Evolutionary conservation across 2,329 filamentous ascomycete genomes (phyloP).

Genomic region (Diplodia mutila): DNA sequence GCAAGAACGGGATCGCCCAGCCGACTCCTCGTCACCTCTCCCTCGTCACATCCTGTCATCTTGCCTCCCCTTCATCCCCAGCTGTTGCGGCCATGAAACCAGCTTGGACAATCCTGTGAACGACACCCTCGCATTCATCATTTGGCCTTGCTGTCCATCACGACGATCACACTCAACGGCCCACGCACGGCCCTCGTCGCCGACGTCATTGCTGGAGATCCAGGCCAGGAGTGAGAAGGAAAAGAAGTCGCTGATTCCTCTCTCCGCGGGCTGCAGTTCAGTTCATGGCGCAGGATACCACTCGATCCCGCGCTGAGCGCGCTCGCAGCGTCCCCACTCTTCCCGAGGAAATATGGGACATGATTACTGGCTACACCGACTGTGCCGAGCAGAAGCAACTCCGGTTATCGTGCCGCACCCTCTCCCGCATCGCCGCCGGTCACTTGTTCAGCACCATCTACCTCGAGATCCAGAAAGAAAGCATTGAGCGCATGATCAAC

Average conservation of each 20-base stretch:
- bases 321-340: neutral
- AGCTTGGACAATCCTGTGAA: neutral
- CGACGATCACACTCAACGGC: slow-evolving; percentile 9
- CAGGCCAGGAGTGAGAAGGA: neutral
- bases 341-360: slow-evolving; percentile 20
- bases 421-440: neutral
- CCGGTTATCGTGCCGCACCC: neutral
- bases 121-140: neutral
- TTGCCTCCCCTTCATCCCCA: neutral
- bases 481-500: slow-evolving; percentile 18
- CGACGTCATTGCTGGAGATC: slow-evolving; percentile 5
- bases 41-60: neutral
- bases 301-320: neutral
- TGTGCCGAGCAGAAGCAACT: neutral
- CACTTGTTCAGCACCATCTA: neutral
- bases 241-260: neutral
- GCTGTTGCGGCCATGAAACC: neutral
- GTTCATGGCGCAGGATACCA: neutral
- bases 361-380: slow-evolving; percentile 5
- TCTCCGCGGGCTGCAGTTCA: no score
- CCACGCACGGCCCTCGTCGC: neutral
- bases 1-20: neutral
- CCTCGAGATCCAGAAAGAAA: slow-evolving; percentile 3
- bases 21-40: neutral
- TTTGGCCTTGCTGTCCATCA: neutral